A percentile compares a stretch with the other conserved stretches of the same genome.
These are phyloP conservation scores for Petasospora fabianii DNA, from an alignment of 1,139 yeast genomes.

Conservation along the genomic window DNA sequence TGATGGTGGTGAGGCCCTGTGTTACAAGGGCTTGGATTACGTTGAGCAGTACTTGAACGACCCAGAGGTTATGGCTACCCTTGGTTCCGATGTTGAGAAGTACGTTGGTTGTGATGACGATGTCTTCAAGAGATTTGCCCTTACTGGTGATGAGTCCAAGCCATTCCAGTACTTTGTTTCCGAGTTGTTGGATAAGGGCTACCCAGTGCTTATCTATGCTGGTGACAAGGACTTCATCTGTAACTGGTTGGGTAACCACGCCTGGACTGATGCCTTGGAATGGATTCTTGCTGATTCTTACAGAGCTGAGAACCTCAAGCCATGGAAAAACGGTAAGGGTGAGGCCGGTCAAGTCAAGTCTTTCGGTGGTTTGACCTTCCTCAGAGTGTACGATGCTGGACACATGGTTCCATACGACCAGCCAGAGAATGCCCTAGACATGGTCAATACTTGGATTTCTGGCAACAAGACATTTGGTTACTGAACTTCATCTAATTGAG, in stretches of 20 bases:
- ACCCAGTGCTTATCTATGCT: conserved; percentile 81
- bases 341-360: conserved; percentile 54
- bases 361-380: conserved; percentile 49
- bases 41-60: conserved; percentile 57
- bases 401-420: conserved; percentile 78
- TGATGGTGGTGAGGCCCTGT: conserved; percentile 45
- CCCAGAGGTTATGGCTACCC: conserved; percentile 54
- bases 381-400: conserved; percentile 59
- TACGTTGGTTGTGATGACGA: conserved; percentile 55
- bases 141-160: conserved; percentile 58
- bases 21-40: conserved; percentile 56
- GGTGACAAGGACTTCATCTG: conserved; percentile 90
- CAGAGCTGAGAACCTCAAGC: conserved; percentile 32
- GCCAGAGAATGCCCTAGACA: conserved; percentile 61
- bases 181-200: conserved; percentile 51
- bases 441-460: conserved; percentile 69
- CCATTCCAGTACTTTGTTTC: conserved; percentile 65
- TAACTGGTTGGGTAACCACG: conserved; percentile 86
- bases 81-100: conserved; percentile 56
- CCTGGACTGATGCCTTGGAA: conserved; percentile 67
- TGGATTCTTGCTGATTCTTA: conserved; percentile 54
- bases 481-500: conserved; percentile 3
- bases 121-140: conserved; percentile 51
- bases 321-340: conserved; percentile 39
- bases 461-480: conserved; percentile 38